Percentiles rank a stretch among this genome's conserved stretches.
Conservation (phyloP, 2,329 filamentous ascomycete genomes). For the Fusarium neocosmosporiellum region DNA sequence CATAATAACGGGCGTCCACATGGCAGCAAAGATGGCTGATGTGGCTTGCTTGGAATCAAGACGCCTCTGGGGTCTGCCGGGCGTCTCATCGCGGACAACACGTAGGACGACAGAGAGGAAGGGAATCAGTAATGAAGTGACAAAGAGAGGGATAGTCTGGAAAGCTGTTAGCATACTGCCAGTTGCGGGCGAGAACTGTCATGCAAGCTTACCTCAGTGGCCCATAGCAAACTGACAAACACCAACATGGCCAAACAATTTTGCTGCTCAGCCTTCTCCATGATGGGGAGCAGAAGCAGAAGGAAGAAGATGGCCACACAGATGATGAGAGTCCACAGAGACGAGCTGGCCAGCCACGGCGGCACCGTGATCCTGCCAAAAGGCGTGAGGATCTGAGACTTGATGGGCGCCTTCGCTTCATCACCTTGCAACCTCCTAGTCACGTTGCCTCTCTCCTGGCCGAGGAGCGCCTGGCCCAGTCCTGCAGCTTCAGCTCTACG, state of each 20-base stretch:
- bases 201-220: constrained; percentile 78
- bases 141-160: constrained; percentile 93
- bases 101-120: constrained; percentile 90
- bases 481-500: constrained; percentile 94
- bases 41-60: constrained; percentile 85
- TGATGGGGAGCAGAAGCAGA: constrained; percentile 81
- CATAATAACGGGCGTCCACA: constrained; percentile 99
- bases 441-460: constrained; percentile 74
- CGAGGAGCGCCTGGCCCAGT: constrained; percentile 85
- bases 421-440: constrained; percentile 86
- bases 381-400: constrained; percentile 81
- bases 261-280: constrained; percentile 90
- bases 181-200: not conserved
- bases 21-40: constrained; percentile 87
- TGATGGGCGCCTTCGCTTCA: constrained; percentile 70
- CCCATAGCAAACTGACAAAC: constrained; percentile 95
- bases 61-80: constrained; percentile 67
- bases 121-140: constrained; percentile 92
- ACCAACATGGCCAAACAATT: constrained; percentile 95
- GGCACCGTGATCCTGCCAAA: constrained; percentile 82
- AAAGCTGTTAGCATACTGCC: constrained; percentile 17
- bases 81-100: constrained; percentile 82
- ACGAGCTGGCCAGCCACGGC: constrained; percentile 84
- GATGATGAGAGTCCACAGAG: constrained; percentile 79
- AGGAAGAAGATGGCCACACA: constrained; percentile 79